phyloP scores from a whole-genome alignment of 805 yeast species.

The Cyberlindnera samutprakarnensis region DNA sequence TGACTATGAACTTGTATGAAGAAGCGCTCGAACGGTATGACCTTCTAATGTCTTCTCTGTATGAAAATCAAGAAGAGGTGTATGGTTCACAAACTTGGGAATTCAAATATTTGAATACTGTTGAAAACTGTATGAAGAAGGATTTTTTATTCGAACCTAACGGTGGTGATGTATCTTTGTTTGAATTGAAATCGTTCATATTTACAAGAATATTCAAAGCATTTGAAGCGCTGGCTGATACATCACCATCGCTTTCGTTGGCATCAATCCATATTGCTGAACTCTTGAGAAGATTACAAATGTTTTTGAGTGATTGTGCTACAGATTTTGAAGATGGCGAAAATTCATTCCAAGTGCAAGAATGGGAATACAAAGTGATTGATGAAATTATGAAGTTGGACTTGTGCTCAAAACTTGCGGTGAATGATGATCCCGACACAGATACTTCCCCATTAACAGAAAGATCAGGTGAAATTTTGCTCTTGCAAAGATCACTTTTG shows the following conservation, averaged over 20 bases:
- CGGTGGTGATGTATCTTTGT: constrained; percentile 3
- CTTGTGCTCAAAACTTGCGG: constrained; percentile 8
- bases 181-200: constrained; percentile 19
- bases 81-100: neutral
- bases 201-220: constrained; percentile 31
- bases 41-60: constrained; percentile 29
- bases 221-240: constrained; percentile 30
- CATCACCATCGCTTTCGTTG: constrained; percentile 32
- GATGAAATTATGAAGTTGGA: constrained; percentile 31
- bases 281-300: constrained; percentile 25
- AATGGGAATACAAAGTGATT: constrained; percentile 34
- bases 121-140: neutral
- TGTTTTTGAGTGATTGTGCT: constrained; percentile 33
- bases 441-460: constrained; percentile 25
- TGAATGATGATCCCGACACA: constrained; percentile 17
- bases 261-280: constrained; percentile 34
- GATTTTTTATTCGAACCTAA: neutral
- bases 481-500: constrained; percentile 40
- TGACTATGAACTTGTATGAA: constrained; percentile 48
- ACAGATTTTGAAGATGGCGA: constrained; percentile 16
- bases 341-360: constrained; percentile 25
- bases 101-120: neutral
- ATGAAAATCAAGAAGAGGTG: neutral
- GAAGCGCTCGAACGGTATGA: constrained; percentile 53
- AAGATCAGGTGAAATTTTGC: constrained; percentile 40